Evolutionary conservation across 208 protist species (phyloP).

Genomic region (Crithidia fasciculata): DNA sequence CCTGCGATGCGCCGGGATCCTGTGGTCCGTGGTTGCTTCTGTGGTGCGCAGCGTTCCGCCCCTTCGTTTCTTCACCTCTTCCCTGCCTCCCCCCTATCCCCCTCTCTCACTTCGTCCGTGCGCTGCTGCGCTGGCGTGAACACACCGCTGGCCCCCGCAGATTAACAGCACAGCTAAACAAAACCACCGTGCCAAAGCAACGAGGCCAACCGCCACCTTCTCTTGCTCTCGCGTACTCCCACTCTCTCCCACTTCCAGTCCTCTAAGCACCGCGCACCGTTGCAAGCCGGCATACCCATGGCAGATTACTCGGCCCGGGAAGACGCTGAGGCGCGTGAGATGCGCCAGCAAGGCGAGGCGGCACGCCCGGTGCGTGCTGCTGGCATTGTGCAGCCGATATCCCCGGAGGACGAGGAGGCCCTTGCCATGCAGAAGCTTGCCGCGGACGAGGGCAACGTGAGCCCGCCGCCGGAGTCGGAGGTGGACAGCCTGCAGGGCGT

Average conservation of each 20-base stretch:
- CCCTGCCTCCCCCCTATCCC: too few species aligned
- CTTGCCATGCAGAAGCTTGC: slow-evolving; percentile 20
- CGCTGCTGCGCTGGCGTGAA: too few species aligned
- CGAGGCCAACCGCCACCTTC: too few species aligned
- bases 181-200: not conserved
- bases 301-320: slow-evolving; percentile 7
- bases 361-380: slow-evolving; percentile 4
- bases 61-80: too few species aligned
- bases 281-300: not conserved
- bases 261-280: too few species aligned
- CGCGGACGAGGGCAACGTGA: not conserved
- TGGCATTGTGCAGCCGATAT: slow-evolving; percentile 21
- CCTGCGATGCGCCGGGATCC: too few species aligned
- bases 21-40: too few species aligned
- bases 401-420: slow-evolving; percentile 14
- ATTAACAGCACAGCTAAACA: not conserved
- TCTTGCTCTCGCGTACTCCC: not conserved
- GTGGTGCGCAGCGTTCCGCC: too few species aligned
- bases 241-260: not conserved
- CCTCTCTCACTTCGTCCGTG: too few species aligned
- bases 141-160: not conserved
- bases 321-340: not conserved
- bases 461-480: slow-evolving; percentile 8
- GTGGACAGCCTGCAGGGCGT: slow-evolving; percentile 20
- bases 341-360: slow-evolving; percentile 13